Percentiles rank a stretch among this genome's conserved stretches.
Conservation (phyloP, 2,329 filamentous ascomycete genomes). For the Cladophialophora bantiana region DNA sequence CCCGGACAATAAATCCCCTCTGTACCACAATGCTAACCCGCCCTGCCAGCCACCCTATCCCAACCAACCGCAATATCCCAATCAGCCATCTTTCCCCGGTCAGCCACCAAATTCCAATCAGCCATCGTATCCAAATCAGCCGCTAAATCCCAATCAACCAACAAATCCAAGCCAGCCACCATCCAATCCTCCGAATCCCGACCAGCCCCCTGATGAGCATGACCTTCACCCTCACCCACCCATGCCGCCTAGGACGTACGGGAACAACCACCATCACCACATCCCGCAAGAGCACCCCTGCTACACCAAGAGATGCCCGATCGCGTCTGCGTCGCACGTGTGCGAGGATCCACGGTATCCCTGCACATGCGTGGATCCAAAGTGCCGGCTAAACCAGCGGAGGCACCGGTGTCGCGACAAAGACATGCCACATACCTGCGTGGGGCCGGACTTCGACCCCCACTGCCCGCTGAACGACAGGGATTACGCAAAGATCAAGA, state of each 20-base stretch:
- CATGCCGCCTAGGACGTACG: neutral
- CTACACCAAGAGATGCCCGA: neutral
- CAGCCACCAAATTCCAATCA: neutral
- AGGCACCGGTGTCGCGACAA: neutral
- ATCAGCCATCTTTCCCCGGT: neutral
- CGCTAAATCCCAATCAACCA: neutral
- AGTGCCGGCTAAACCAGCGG: neutral
- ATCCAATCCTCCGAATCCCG: neutral
- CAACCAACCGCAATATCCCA: neutral
- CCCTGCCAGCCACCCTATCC: too few relatives aligned
- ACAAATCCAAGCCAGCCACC: neutral
- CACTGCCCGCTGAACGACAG: neutral
- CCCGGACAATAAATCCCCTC: neutral
- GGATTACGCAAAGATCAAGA: neutral
- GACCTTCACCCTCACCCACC: neutral
- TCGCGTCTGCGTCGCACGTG: neutral
- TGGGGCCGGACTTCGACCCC: neutral
- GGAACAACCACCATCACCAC: constrained; percentile 1
- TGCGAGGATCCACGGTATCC: neutral
- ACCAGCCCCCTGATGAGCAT: neutral
- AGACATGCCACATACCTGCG: neutral
- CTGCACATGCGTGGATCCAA: neutral
- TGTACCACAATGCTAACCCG: neutral
- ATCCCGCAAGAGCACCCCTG: neutral
- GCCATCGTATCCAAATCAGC: neutral